These are phyloP conservation scores for Saccharomycopsis fodiens DNA, from an alignment of 805 yeast species.

Conservation along the genomic window DNA sequence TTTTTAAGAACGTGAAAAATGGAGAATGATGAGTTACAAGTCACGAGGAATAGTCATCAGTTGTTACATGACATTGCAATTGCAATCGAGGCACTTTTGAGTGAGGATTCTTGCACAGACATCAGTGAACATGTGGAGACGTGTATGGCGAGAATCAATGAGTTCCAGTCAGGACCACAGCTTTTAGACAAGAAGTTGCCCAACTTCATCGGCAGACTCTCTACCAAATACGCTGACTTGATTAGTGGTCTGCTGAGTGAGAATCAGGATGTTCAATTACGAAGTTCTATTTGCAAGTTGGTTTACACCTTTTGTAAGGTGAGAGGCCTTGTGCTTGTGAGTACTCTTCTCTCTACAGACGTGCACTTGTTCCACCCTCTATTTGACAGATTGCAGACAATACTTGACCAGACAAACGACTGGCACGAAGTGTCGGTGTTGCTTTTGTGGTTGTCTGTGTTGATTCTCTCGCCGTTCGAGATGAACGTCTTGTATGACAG, in stretches of 20 bases:
- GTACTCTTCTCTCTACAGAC: constrained; percentile 55
- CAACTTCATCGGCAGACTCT: constrained; percentile 27
- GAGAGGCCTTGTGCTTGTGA: constrained; percentile 53
- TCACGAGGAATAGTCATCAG: constrained; percentile 26
- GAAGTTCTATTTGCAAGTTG: constrained; percentile 25
- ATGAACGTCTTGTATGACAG: constrained; percentile 32
- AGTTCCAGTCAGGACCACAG: constrained; percentile 49
- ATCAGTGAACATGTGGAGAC: background rate
- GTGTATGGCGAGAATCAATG: constrained; percentile 28
- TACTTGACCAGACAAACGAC: constrained; percentile 12
- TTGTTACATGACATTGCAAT: constrained; percentile 21
- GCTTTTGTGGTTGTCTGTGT: constrained; percentile 64
- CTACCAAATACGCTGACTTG: constrained; percentile 24
- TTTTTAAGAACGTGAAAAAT: constrained; percentile 18
- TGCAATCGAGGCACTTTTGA: constrained; percentile 11
- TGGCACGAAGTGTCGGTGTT: constrained; percentile 47
- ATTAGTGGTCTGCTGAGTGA: background rate
- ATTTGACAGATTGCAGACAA: constrained; percentile 23
- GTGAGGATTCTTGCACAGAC: too few species aligned
- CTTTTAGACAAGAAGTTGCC: constrained; percentile 38
- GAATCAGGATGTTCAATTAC: background rate
- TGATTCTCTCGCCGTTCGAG: constrained; percentile 70
- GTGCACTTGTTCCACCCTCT: constrained; percentile 39
- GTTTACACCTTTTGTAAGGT: constrained; percentile 60
- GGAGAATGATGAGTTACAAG: constrained; percentile 29